Percentiles rank a stretch among this genome's conserved stretches.
phyloP scores from a whole-genome alignment of 1,284 basidiomycete species.

The Xanthoconium separans region DNA sequence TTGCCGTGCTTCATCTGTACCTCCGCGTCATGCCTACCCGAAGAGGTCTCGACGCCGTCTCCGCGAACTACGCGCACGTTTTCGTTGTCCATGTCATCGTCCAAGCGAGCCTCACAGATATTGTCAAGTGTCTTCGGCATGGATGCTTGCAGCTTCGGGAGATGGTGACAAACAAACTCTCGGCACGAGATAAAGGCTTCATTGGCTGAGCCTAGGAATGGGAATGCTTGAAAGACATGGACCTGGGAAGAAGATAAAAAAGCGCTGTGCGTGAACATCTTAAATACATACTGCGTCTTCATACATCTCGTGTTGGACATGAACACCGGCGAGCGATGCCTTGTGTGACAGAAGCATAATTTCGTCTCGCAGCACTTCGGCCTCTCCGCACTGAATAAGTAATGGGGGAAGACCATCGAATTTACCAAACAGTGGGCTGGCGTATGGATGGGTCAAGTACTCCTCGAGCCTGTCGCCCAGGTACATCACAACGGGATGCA shows the following conservation, averaged over 20 bases:
- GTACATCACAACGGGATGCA: slow-evolving; percentile 93
- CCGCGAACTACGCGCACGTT: slow-evolving; percentile 63
- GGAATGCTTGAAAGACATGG: slow-evolving; percentile 89
- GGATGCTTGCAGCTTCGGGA: slow-evolving; percentile 49
- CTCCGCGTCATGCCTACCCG: slow-evolving; percentile 39
- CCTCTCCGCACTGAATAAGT: slow-evolving; percentile 91
- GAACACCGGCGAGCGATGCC: slow-evolving; percentile 83
- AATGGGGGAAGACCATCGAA: slow-evolving; percentile 86
- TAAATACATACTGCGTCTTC: slow-evolving; percentile 79
- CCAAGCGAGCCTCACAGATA: slow-evolving; percentile 57
- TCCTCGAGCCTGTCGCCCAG: slow-evolving; percentile 83
- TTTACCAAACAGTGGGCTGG: slow-evolving; percentile 93
- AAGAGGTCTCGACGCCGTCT: slow-evolving; percentile 55
- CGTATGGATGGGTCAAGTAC: slow-evolving; percentile 95
- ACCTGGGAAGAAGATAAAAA: slow-evolving; percentile 45
- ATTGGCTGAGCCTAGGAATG: slow-evolving; percentile 73
- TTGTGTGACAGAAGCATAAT: slow-evolving; percentile 94
- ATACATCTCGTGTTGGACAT: slow-evolving; percentile 90
- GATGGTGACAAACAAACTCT: slow-evolving; percentile 65
- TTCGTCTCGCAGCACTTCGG: slow-evolving; percentile 93
- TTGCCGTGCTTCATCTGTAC: slow-evolving; percentile 35
- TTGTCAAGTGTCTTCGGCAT: slow-evolving; percentile 50
- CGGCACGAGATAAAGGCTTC: slow-evolving; percentile 78
- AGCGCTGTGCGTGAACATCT: not conserved
- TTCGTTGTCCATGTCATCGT: slow-evolving; percentile 65